Conservation (phyloP, 192 early-diverging fungal genomes). For the Entophlyctis luteolus region DNA sequence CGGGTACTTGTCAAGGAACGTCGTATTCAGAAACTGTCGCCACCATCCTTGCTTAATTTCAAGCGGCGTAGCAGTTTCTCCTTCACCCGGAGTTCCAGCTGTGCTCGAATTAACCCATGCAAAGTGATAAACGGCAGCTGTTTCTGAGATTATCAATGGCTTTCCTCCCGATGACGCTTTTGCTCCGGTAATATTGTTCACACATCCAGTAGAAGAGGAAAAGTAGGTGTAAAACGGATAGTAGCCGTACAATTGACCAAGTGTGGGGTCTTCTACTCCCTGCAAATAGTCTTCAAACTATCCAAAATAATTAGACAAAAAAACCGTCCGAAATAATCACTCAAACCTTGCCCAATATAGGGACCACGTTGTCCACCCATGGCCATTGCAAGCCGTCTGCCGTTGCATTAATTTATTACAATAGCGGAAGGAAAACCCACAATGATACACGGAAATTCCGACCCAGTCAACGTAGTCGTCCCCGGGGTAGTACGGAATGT, state of each 20-base stretch:
- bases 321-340: not conserved
- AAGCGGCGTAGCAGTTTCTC: not conserved
- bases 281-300: slow-evolving; percentile 21
- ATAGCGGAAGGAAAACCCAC: not conserved
- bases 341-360: not conserved
- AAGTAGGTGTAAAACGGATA: slow-evolving; percentile 27
- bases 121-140: not conserved
- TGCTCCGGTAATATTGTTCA: not conserved
- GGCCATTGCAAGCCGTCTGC: not conserved
- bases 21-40: not conserved
- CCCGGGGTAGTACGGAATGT: slow-evolving; percentile 22
- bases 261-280: not conserved
- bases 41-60: slow-evolving; percentile 31
- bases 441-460: slow-evolving; percentile 28
- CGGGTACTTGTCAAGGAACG: slow-evolving; percentile 20
- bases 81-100: not conserved
- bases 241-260: not conserved
- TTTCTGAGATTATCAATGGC: slow-evolving; percentile 20
- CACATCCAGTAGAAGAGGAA: not conserved
- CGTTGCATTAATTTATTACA: no score
- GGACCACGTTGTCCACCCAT: slow-evolving; percentile 15
- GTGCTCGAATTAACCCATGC: not conserved
- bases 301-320: not conserved
- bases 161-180: not conserved
- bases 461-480: slow-evolving; percentile 27